Evolutionary conservation across 1,284 basidiomycete genomes (phyloP), one percentile per base, ranked within the genome.

Genomic region (Naganishia albida): DNA sequence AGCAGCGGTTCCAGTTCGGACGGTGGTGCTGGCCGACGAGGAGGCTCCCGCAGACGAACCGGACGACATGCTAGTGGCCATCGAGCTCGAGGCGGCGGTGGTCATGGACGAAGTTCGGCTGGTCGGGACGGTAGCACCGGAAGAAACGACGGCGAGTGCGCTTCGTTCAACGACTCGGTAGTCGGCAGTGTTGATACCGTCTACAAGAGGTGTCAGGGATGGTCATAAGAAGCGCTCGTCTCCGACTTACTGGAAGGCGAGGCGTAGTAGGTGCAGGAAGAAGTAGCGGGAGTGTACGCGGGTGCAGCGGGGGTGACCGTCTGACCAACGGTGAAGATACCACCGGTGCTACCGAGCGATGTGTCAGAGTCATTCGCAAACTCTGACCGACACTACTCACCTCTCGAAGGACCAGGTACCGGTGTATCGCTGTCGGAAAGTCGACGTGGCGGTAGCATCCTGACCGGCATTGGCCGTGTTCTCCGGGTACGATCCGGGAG

Each of bases 351-450:
- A n/a, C 25, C 15, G 34, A 12, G 34, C 6, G 10, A 34, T 15
- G 28, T 42, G 20, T 46, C 34, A 40, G 34, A 20, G 16, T 7
- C n/a, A 30, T 26, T 13, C 28, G 68, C 68, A 75, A 51, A 16
- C 1, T 8, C 1, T 1, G 10, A 8, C 18, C 16, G 8, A 13
- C 18, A 3, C 28, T 40, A 15, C 57, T 50, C 46, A 60, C 57
- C 46, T 63, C 20, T 53, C 71, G 18, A 30, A 64, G 40, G 75
- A 74, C 70, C 73, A 77, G 26, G 76, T 73, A 66, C 77, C 77
- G 34, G 79, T 80, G 78, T 78, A 80, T 69, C 78, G 74, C 72
- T 80, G 78, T 62, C 74, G 73, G 67, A 80, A 80, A 57, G 79
- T 80, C 15, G 77, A 78, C 63, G 73, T 77, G 7, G 71, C 71